Base-by-base conservation (phyloP, 768 basidiomycete genomes). In the Gyrodon lividus region DNA sequence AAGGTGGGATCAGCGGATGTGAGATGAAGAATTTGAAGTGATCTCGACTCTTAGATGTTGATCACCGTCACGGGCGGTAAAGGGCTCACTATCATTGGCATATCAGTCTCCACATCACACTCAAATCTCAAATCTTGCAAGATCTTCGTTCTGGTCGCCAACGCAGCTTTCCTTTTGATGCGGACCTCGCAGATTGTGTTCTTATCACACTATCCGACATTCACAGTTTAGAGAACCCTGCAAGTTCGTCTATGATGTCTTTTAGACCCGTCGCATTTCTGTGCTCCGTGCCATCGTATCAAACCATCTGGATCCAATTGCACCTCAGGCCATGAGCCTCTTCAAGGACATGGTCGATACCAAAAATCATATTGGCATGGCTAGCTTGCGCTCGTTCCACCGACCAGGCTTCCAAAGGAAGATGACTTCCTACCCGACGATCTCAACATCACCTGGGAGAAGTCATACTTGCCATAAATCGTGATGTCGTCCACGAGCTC, bases 181-280 rank as follows among this genome's bases (percentile, higher is more conserved):
- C 28, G 14, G 58, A 60, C 37, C 14, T 60, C 45, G 56, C 43
- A 12, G 58, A 59, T 23, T 38, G 47, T 22, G 22, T 60, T 16
- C 54, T 60, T 22, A 48, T 43, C 1, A 17, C 50, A 4, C 45
- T 60, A 3, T 8, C 54, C 10, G 59, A 60, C 28, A 39, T 60
- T 6, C 24, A 48, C 35, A 46, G 23, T 31, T 43, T 60, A 16
- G 31, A 50, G 31, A 52, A 45, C 9, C 51, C 13, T 60, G 58
- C 23, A 60, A 50, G 46, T 60, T 60, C 14, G 37, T 60, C 9
- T 53, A 60, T 35, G 39, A 40, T 33, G 55, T 57, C 51, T 60
- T 60, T 31, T 14, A 31, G 12, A 14, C 42, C 30, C 51, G 43
- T 20, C 59, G 51, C 1, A 22, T 34, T 17, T 60, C 58, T 19